Evolutionary conservation across 2,329 filamentous ascomycete species (phyloP).

Genomic region (Aspergillus eucalypticola): DNA sequence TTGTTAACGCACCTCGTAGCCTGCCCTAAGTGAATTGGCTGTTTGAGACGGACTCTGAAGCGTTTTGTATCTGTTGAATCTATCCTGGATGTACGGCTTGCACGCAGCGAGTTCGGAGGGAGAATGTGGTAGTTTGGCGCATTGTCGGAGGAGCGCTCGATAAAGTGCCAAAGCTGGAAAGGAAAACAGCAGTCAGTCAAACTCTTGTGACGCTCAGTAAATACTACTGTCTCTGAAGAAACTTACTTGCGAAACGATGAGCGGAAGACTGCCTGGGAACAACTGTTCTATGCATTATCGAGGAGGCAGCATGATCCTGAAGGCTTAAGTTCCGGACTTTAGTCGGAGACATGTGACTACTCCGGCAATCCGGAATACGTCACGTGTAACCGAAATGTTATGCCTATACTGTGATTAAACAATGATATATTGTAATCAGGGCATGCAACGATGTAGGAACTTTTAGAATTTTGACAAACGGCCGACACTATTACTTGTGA

Average conservation of each 20-base stretch:
- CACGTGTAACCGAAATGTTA: background rate
- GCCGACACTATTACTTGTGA: background rate
- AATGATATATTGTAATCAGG: background rate
- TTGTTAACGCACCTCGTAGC: conserved; percentile 39
- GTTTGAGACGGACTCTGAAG: conserved; percentile 43
- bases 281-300: conserved; percentile 40
- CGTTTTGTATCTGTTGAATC: conserved; percentile 41
- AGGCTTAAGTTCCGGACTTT: background rate
- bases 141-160: conserved; percentile 47
- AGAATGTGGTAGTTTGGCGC: conserved; percentile 30
- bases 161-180: conserved; percentile 46
- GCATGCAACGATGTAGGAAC: background rate
- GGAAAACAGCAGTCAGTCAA: background rate
- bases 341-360: conserved; percentile 1
- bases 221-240: background rate
- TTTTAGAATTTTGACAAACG: too few species aligned
- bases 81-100: conserved; percentile 35
- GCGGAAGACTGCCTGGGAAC: conserved; percentile 37
- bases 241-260: conserved; percentile 49
- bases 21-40: conserved; percentile 42
- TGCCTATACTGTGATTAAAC: too few species aligned
- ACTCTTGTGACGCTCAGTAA: too few species aligned
- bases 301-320: background rate
- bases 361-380: background rate
- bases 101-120: conserved; percentile 26